phyloP scores from a whole-genome alignment of 164 flowering plant species.

The Piper longum region DNA sequence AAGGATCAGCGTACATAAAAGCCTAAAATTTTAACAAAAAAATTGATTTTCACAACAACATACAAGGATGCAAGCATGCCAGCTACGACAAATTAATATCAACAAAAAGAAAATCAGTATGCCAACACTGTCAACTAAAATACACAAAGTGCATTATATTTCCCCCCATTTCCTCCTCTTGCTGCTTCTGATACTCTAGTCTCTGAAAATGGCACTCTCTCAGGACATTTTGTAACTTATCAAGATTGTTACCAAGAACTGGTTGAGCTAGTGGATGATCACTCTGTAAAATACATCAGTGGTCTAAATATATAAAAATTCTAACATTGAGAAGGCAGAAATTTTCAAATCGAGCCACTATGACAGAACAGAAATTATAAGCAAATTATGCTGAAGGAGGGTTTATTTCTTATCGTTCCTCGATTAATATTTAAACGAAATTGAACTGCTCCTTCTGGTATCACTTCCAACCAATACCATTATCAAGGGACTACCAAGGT shows the following conservation, averaged over 20 bases:
- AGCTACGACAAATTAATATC: background rate
- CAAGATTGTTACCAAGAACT: slow-evolving; percentile 70
- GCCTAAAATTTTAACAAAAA: too few species aligned
- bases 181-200: slow-evolving; percentile 45
- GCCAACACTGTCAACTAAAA: background rate
- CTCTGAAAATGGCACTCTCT: slow-evolving; percentile 54
- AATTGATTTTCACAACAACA: too few species aligned
- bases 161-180: slow-evolving; percentile 80
- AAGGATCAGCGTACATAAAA: too few species aligned
- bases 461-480: too few species aligned
- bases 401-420: too few species aligned
- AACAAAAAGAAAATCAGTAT: background rate
- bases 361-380: background rate
- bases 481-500: too few species aligned
- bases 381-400: background rate
- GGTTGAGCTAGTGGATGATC: slow-evolving; percentile 92
- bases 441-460: too few species aligned
- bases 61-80: background rate
- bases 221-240: slow-evolving; percentile 54
- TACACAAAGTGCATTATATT: slow-evolving; percentile 1
- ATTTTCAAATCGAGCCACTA: background rate
- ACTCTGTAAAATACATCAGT: slow-evolving; percentile 23
- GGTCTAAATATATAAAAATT: background rate
- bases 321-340: background rate
- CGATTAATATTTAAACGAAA: too few species aligned